Base-by-base conservation (phyloP, 73 alveolate species). In the Urostyla sp. region DNA sequence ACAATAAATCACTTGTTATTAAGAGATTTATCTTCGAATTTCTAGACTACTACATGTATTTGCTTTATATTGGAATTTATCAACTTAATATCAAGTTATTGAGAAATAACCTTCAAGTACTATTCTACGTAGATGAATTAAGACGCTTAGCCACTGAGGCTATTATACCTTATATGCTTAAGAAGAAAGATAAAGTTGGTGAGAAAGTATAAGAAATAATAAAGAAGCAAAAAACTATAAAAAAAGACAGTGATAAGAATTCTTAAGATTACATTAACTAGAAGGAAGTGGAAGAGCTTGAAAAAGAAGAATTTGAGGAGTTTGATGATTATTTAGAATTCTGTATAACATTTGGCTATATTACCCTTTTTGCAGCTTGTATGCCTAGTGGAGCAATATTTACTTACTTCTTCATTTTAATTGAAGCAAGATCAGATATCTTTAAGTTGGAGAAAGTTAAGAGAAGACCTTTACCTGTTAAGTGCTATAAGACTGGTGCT, bases 341-440 rank as follows among this genome's bases (percentile, higher is more conserved):
- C 58, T 91, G 88, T 58, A 72, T 92, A 18, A 87, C 86, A 51
- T 92, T 78, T 49, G 98, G 96, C 75, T 92, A 92, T 34, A 79
- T 92, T 46, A 66, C 96, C 3, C 69, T 92, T 55, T 92, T 92
- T 35, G 95, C 96, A 0, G 67, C n/a, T n/a, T 32, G 76, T 55
- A 55, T 27, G 72, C 15, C 18, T 38, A n/a, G 20, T 37, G 18
- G 3, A 7, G 30, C 27, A 20, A 20, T 38, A 11, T 11, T 6
- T 18, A 4, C 46, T 66, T 38, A 84, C 92, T 27, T 88, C 53
- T 88, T 89, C 88, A 87, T 76, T 30, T 35, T 58, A 78, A 23
- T 91, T 10, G 97, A 91, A 50, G 15, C 83, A 54, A 57, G 90
- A 60, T 72, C 91, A 0, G 97, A 91, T 77, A 46, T 87, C 38